Evolutionary conservation across 176 grass and related monocot genomes (phyloP).

Genomic region (maize (Zea mays)): Zm-B73-REFERENCE-NAM-5.0 NC_050101.1:79006001-79006500

Average conservation of each 20-base stretch:
- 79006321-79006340: slow-evolving; percentile 20
- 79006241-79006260: not conserved
- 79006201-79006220: slow-evolving; percentile 78
- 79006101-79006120: slow-evolving; percentile 65
- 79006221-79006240: not conserved
- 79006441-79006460: no score
- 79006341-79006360: no score
- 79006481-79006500: no score
- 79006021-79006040: no score
- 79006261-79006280: slow-evolving; percentile 37
- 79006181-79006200: slow-evolving; percentile 89
- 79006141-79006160: slow-evolving; percentile 83
- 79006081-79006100: slow-evolving; percentile 73
- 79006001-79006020: no score
- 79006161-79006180: slow-evolving; percentile 58
- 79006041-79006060: slow-evolving; percentile 59
- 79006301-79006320: slow-evolving; percentile 12
- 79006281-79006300: slow-evolving; percentile 10
- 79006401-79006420: no score
- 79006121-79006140: slow-evolving; percentile 81
- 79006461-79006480: no score
- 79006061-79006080: slow-evolving; percentile 52
- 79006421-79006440: no score
- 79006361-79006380: no score
- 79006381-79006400: no score